A percentile compares a stretch with the other conserved stretches of the same genome.
phyloP scores from a whole-genome alignment of 148 eudicot genomes.

The Silene latifolia region DNA sequence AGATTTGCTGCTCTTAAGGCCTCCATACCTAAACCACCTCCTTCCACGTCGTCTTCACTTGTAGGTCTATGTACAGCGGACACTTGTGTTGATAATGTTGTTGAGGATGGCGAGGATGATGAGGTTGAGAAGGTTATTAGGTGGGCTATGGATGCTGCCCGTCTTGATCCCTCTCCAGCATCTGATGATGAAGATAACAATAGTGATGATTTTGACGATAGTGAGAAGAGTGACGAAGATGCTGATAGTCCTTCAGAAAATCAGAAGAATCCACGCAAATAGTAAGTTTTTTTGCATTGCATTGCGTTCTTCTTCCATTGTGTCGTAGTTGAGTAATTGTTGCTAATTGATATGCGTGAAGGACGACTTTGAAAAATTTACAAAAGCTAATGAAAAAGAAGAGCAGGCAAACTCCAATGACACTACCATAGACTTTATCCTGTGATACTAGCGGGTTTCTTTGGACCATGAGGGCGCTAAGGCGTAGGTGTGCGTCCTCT shows the following conservation, averaged over 20 bases:
- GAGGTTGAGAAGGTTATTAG: conserved; percentile 72
- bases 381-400: background rate
- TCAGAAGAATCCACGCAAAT: conserved; percentile 19
- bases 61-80: conserved; percentile 4
- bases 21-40: conserved; percentile 41
- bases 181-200: conserved; percentile 42
- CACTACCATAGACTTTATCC: background rate
- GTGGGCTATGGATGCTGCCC: conserved; percentile 87
- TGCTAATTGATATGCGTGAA: background rate
- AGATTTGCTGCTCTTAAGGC: conserved; percentile 70
- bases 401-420: background rate
- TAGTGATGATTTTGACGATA: conserved; percentile 21
- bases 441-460: background rate
- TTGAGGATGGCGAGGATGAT: conserved; percentile 34
- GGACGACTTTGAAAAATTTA: background rate
- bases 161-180: conserved; percentile 76
- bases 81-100: conserved; percentile 8
- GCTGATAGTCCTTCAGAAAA: background rate
- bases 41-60: conserved; percentile 24
- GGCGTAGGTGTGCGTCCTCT: background rate
- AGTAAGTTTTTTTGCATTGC: conserved; percentile 22
- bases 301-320: background rate
- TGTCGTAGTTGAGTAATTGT: background rate
- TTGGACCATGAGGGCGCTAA: background rate
- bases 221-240: conserved; percentile 33